Evolutionary conservation across 257 asterid genomes (phyloP).

Genomic region (Solanum appendiculatum): DNA sequence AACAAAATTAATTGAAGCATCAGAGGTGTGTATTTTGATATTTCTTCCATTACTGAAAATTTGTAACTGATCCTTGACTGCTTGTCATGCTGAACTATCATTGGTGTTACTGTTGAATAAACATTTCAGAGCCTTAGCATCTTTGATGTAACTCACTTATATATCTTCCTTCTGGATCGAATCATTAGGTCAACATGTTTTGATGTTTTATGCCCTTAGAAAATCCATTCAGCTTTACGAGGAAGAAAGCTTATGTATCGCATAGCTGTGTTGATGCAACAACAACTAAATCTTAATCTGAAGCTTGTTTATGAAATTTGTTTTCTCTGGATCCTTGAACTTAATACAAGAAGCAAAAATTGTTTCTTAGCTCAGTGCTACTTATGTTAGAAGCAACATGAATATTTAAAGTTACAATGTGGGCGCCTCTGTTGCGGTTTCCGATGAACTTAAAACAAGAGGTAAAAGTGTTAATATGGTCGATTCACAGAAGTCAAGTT

Average conservation of each 20-base stretch:
- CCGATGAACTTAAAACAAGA: not conserved
- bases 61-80: not conserved
- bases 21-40: constrained; percentile 39
- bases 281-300: not conserved
- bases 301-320: not conserved
- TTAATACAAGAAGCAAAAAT: not conserved
- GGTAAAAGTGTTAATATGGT: not conserved
- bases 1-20: constrained; percentile 75
- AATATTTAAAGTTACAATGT: not conserved
- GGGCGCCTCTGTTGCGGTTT: not conserved
- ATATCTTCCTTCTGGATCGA: not conserved
- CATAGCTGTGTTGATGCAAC: not conserved
- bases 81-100: not conserved
- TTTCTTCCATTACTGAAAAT: not conserved
- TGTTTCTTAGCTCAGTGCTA: not conserved
- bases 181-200: not conserved
- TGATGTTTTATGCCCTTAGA: not conserved
- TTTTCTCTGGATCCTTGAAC: not conserved
- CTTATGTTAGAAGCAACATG: not conserved
- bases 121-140: not conserved
- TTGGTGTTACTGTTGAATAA: not conserved
- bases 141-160: not conserved
- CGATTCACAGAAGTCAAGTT: not conserved
- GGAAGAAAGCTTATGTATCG: not conserved
- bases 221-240: not conserved